phyloP scores from a whole-genome alignment of 1,284 basidiomycete genomes.

The Ceratobasidium sp. region DNA sequence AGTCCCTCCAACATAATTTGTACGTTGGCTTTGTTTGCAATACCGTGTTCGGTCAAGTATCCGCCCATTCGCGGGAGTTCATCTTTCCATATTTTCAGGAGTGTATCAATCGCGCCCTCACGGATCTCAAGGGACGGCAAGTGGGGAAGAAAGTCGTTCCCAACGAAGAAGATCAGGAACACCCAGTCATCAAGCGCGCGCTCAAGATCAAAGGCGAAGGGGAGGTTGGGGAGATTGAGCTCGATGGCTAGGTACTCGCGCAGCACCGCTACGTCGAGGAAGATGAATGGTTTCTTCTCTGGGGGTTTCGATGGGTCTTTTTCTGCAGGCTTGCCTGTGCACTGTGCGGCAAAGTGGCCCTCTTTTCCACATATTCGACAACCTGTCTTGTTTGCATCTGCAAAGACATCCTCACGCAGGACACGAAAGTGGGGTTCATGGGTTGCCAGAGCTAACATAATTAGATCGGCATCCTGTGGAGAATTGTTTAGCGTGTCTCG shows the following conservation, averaged over 20 bases:
- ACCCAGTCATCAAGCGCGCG: slow-evolving; percentile 99
- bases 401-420: slow-evolving; percentile 97
- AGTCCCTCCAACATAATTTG: slow-evolving; percentile 97
- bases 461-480: slow-evolving; percentile 94
- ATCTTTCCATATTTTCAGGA: slow-evolving; percentile 94
- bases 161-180: slow-evolving; percentile 99
- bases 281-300: slow-evolving; percentile 98
- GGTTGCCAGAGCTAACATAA: slow-evolving; percentile 98
- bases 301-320: slow-evolving; percentile 60
- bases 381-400: slow-evolving; percentile 78
- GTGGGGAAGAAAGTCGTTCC: slow-evolving; percentile 99
- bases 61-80: slow-evolving; percentile 96
- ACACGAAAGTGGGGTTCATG: slow-evolving; percentile 99
- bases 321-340: slow-evolving; percentile 74
- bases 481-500: neutral
- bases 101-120: slow-evolving; percentile 97
- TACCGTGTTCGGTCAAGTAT: slow-evolving; percentile 94
- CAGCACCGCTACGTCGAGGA: slow-evolving; percentile 94
- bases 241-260: slow-evolving; percentile 98
- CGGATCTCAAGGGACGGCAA: slow-evolving; percentile 97
- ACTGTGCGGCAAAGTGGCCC: slow-evolving; percentile 94
- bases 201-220: slow-evolving; percentile 95
- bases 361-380: slow-evolving; percentile 94
- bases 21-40: slow-evolving; percentile 84
- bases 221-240: slow-evolving; percentile 78